Evolutionary conservation across 1,139 yeast genomes (phyloP), one percentile per base, ranked within the genome.

Genomic region (Pichia sp.): DNA sequence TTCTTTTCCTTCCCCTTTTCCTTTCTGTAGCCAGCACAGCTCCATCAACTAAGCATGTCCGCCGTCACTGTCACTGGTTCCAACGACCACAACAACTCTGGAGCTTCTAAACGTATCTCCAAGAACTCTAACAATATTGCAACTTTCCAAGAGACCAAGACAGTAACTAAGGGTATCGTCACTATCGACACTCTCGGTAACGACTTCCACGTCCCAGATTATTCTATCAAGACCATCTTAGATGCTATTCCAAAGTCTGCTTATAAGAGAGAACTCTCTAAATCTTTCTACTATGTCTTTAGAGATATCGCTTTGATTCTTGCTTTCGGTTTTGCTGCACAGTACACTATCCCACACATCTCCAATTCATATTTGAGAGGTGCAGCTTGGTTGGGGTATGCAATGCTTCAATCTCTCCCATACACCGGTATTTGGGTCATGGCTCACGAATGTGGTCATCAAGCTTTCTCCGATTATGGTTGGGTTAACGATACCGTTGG

Each of bases 401-500:
- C 52, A 6, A 34, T 50, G 11, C 18, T 46, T 13, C 44, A 48
- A 33, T 52, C 59, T n/a, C 42, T 57, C 19, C 58, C 60, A 21
- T 49, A 51, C 39, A 71, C 76, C 26, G 81, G 82, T 33, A 46
- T 74, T 29, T 75, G 81, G 81, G 73, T 75, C 38, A 53, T 75
- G 57, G 79, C 80, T 30, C 81, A 74, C 52, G 81, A 74, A 54
- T 74, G 81, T 66, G 81, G 81, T 38, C 81, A 74, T 52, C 74
- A 69, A 51, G 80, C 80, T 12, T 74, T 74, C 52, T 63, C 73
- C 37, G 77, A 72, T 51, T 73, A 71, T 52, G 70, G 67, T 24
- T 60, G 61, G 62, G 66, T 74, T 42, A 74, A 74, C 48, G 79
- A 74, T 52, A 53, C 67, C 25, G 70, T 72, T 34, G 81, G 81